These are phyloP conservation scores for Agaricus blazei DNA, from an alignment of 768 basidiomycete species.

Conservation along the genomic window DNA sequence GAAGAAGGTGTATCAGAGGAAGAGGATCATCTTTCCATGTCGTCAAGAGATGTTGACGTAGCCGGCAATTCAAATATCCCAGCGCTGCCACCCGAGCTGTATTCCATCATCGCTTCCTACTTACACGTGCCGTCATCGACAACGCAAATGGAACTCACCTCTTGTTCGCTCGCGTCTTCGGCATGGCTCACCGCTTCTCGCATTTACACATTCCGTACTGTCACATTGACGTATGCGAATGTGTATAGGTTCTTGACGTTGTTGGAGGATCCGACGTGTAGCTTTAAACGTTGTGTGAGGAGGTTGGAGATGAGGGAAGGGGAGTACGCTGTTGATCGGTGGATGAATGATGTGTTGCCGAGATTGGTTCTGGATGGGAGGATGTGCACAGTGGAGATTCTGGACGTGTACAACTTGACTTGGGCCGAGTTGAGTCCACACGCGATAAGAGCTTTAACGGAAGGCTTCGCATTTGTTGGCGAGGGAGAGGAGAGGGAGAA, in stretches of 20 bases:
- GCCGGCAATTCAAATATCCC: not conserved
- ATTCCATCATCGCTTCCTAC: constrained; percentile 2
- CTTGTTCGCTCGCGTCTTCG: not conserved
- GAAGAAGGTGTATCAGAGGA: too few relatives aligned
- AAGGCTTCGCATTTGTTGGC: not conserved
- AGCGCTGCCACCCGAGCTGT: not conserved
- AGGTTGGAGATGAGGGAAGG: constrained; percentile 6
- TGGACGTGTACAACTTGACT: constrained; percentile 9
- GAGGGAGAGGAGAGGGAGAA: not conserved
- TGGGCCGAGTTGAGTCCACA: not conserved
- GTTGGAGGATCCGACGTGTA: not conserved
- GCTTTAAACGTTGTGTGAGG: not conserved
- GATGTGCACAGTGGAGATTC: not conserved
- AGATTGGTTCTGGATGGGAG: not conserved
- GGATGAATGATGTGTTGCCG: not conserved
- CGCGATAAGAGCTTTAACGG: not conserved
- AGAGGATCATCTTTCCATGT: too few relatives aligned
- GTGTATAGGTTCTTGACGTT: not conserved
- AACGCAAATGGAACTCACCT: not conserved
- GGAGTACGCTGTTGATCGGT: constrained; percentile 2
- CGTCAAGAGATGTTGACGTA: too few relatives aligned
- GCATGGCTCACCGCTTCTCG: constrained; percentile 1
- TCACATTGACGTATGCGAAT: not conserved
- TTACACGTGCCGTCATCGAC: not conserved
- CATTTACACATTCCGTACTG: not conserved